These are phyloP conservation scores for Corrigiola litoralis DNA, from an alignment of 179 eudicot species.

Conservation along the genomic window DNA sequence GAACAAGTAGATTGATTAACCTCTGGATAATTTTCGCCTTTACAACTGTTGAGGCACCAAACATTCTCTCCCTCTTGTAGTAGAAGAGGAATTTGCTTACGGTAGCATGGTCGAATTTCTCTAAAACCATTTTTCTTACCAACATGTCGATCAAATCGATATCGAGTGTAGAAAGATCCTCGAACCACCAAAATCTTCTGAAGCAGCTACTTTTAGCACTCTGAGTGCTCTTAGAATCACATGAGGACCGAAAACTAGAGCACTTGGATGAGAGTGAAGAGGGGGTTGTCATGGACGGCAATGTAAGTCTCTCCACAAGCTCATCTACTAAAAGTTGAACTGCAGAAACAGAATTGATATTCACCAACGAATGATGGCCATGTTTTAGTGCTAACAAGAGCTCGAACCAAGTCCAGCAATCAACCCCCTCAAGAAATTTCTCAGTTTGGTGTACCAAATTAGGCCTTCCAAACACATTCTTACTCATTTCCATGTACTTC, in stretches of 20 bases:
- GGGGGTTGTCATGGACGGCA: slow-evolving; percentile 7
- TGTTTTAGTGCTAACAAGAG: slow-evolving; percentile 25
- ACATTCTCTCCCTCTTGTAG: slow-evolving; percentile 26
- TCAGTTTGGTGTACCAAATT: slow-evolving; percentile 23
- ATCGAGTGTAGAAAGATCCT: slow-evolving; percentile 26
- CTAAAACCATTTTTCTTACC: slow-evolving; percentile 27
- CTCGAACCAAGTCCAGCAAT: slow-evolving; percentile 37
- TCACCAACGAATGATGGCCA: slow-evolving; percentile 9
- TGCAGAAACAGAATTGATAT: background rate
- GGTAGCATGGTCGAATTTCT: slow-evolving; percentile 25
- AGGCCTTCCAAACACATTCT: slow-evolving; percentile 10
- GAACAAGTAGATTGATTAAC: slow-evolving; percentile 21
- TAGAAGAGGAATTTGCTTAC: slow-evolving; percentile 30
- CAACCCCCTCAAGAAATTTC: slow-evolving; percentile 25
- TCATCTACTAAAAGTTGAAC: slow-evolving; percentile 22
- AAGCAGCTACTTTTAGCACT: slow-evolving; percentile 10
- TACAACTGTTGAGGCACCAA: background rate
- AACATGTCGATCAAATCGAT: slow-evolving; percentile 24
- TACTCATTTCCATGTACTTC: slow-evolving; percentile 30
- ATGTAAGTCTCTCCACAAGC: slow-evolving; percentile 28
- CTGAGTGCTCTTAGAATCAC: slow-evolving; percentile 32
- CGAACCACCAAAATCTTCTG: slow-evolving; percentile 32
- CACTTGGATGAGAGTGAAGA: slow-evolving; percentile 25
- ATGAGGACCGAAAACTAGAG: slow-evolving; percentile 41
- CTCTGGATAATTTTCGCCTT: slow-evolving; percentile 15